phyloP scores from a whole-genome alignment of 176 grass and related monocot species.

The Canna indica region DNA sequence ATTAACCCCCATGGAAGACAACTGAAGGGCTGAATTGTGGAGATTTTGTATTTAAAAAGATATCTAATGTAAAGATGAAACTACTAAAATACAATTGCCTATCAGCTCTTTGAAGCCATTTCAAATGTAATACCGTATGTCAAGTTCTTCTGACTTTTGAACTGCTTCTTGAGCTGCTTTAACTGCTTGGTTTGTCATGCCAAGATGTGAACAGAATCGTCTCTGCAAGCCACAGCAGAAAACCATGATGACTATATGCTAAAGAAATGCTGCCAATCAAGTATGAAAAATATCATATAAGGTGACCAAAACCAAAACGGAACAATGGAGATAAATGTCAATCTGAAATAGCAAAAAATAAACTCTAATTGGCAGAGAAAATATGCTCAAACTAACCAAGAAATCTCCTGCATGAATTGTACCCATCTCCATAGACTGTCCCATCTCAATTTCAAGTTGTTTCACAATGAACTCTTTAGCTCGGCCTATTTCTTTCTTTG shows the following conservation, averaged over 20 bases:
- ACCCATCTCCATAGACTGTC: constrained; percentile 14
- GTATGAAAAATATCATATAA: not conserved
- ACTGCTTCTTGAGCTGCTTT: constrained; percentile 19
- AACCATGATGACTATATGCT: not conserved
- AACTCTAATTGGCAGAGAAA: not conserved
- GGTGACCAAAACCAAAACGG: not conserved
- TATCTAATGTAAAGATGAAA: not conserved
- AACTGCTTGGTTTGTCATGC: constrained; percentile 17
- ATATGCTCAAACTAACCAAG: constrained; percentile 7
- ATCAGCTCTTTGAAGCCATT: not conserved
- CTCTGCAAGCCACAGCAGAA: constrained; percentile 1
- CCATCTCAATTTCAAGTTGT: constrained; percentile 11
- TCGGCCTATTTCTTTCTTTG: constrained; percentile 7
- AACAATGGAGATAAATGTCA: not conserved
- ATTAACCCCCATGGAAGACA: no score
- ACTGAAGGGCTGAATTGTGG: no score
- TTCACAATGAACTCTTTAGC: constrained; percentile 12
- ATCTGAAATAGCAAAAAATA: not conserved
- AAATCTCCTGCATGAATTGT: constrained; percentile 16
- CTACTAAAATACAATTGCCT: not conserved
- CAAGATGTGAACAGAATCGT: constrained; percentile 17
- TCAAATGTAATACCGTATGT: constrained; percentile 6
- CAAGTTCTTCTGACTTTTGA: constrained; percentile 15
- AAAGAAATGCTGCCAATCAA: no score
- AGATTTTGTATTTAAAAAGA: no score